A percentile compares a stretch with the other conserved stretches of the same genome.
These are phyloP conservation scores for Casaregolazyma lundiana DNA, from an alignment of 1,139 yeast species.

Conservation along the genomic window DNA sequence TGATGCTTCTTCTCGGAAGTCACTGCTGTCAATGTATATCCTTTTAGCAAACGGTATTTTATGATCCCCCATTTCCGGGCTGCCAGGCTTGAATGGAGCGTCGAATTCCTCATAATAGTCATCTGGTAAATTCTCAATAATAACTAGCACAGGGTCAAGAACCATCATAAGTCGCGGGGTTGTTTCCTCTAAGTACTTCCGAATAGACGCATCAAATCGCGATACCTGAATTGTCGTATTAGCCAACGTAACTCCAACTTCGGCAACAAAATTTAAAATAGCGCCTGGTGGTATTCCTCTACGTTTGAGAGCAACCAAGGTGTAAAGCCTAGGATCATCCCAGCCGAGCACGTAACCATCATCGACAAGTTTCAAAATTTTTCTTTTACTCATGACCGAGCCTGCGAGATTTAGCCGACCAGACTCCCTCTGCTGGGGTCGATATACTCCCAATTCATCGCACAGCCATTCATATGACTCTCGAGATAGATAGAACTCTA, in stretches of 20 bases:
- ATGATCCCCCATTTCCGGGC: slow-evolving; percentile 69
- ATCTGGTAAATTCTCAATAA: slow-evolving; percentile 76
- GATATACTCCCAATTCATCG: slow-evolving; percentile 88
- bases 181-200: slow-evolving; percentile 81
- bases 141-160: slow-evolving; percentile 78
- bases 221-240: slow-evolving; percentile 86
- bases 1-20: slow-evolving; percentile 67
- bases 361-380: slow-evolving; percentile 86
- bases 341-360: slow-evolving; percentile 84
- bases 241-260: slow-evolving; percentile 93
- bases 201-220: slow-evolving; percentile 84
- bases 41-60: slow-evolving; percentile 69
- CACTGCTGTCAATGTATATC: slow-evolving; percentile 79
- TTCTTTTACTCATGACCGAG: slow-evolving; percentile 89
- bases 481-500: slow-evolving; percentile 86
- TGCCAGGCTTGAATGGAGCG: slow-evolving; percentile 88
- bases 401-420: slow-evolving; percentile 96
- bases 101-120: slow-evolving; percentile 64
- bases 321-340: slow-evolving; percentile 97
- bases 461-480: slow-evolving; percentile 98
- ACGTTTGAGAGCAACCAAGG: slow-evolving; percentile 90
- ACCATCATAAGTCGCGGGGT: slow-evolving; percentile 96
- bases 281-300: slow-evolving; percentile 99
- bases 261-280: slow-evolving; percentile 83
- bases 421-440: slow-evolving; percentile 98